Evolutionary conservation across 805 yeast species (phyloP).

Genomic region (Kodamaea fukazawae): DNA sequence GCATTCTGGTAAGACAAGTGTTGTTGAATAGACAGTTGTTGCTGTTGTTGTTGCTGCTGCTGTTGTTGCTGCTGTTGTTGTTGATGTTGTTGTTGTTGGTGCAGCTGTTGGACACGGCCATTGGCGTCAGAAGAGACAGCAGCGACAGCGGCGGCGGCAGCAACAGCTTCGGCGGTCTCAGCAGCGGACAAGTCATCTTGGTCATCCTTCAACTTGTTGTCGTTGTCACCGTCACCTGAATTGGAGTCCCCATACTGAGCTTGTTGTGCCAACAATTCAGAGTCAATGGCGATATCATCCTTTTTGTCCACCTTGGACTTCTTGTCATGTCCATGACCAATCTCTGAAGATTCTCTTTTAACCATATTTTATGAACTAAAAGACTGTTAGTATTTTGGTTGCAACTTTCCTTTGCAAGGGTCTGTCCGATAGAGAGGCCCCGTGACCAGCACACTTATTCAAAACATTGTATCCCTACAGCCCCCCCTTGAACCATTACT

Average conservation of each 20-base stretch:
- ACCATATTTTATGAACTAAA: no score
- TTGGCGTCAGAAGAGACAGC: conserved; percentile 14
- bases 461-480: no score
- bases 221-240: conserved; percentile 2
- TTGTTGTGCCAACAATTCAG: conserved; percentile 43
- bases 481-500: no score
- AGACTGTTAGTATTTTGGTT: conserved; percentile 12
- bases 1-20: conserved; percentile 19
- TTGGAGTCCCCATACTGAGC: conserved; percentile 20
- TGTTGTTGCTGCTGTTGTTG: conserved; percentile 17
- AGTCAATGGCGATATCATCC: conserved; percentile 35
- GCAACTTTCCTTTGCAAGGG: no score
- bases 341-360: conserved; percentile 15
- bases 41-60: conserved; percentile 11
- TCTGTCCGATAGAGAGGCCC: no score
- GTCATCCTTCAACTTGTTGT: conserved; percentile 13
- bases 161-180: conserved; percentile 28
- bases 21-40: conserved; percentile 6
- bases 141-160: conserved; percentile 28
- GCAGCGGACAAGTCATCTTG: conserved; percentile 26
- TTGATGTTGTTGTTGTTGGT: conserved; percentile 17
- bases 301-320: conserved; percentile 14
- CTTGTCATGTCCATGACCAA: conserved; percentile 10
- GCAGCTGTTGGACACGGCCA: conserved; percentile 8
- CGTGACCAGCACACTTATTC: background rate